Conservation (phyloP, 768 basidiomycete genomes). For the Boletales sp. region DNA sequence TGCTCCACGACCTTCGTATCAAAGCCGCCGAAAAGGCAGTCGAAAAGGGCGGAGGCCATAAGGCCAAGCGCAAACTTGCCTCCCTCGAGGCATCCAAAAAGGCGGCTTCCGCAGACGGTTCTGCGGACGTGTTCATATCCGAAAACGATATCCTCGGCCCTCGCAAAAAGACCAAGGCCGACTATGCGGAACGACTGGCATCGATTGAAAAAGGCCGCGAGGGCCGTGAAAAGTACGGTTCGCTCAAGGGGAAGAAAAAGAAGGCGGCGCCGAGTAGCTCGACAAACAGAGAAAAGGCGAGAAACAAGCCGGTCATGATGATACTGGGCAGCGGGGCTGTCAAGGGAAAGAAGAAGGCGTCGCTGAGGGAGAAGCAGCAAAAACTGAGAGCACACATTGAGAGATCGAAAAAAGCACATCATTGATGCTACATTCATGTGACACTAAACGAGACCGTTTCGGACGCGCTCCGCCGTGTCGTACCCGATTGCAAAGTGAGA, state of each 20-base stretch:
- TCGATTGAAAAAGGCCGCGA: slow-evolving; percentile 91
- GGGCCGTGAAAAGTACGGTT: slow-evolving; percentile 91
- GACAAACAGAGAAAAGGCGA: slow-evolving; percentile 88
- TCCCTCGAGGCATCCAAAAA: slow-evolving; percentile 72
- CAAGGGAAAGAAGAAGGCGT: slow-evolving; percentile 80
- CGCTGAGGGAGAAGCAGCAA: slow-evolving; percentile 76
- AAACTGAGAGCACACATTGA: slow-evolving; percentile 75
- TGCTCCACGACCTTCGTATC: slow-evolving; percentile 84
- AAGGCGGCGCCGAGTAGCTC: slow-evolving; percentile 79
- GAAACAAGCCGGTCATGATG: slow-evolving; percentile 97
- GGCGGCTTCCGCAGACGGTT: slow-evolving; percentile 41
- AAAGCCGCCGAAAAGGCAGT: slow-evolving; percentile 72
- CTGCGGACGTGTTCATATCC: slow-evolving; percentile 60
- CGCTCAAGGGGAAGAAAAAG: slow-evolving; percentile 87
- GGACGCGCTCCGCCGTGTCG: slow-evolving; percentile 46
- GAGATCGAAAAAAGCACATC: slow-evolving; percentile 52
- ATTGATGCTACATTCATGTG: slow-evolving; percentile 10
- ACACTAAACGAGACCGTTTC: slow-evolving; percentile 24
- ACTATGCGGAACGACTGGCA: slow-evolving; percentile 91
- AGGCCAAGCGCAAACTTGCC: slow-evolving; percentile 87
- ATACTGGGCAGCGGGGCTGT: slow-evolving; percentile 73
- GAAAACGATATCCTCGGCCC: slow-evolving; percentile 93
- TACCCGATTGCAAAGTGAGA: slow-evolving; percentile 74
- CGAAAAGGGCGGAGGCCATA: slow-evolving; percentile 64
- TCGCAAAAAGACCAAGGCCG: slow-evolving; percentile 87